Percentiles rank a stretch among this genome's conserved stretches.
Conservation (phyloP, 176 grass and related monocot genomes). For the Puya raimondii region DNA sequence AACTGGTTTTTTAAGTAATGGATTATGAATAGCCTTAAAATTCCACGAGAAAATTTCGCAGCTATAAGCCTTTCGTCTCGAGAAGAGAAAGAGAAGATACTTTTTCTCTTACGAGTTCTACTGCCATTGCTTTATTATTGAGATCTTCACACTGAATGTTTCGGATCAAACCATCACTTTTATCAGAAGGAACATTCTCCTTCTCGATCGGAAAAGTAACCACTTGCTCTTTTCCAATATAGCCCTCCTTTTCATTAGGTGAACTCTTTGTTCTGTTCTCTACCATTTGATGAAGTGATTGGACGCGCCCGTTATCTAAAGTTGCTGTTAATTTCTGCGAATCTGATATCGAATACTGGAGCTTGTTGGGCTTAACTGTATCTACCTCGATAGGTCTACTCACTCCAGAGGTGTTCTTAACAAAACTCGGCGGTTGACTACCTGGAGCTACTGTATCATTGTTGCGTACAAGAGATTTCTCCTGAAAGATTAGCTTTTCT, state of each 20-base stretch:
- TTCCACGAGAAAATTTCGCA: neutral
- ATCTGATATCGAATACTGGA: conserved; percentile 3
- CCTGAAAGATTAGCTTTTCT: conserved; percentile 26
- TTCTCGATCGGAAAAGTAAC: neutral
- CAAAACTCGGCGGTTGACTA: conserved; percentile 15
- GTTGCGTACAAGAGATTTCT: conserved; percentile 36
- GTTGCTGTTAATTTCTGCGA: conserved; percentile 1
- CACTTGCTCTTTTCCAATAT: neutral
- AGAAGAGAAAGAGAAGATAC: neutral
- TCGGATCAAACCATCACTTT: neutral
- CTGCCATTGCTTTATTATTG: neutral
- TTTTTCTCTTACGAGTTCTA: neutral
- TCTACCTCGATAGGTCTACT: neutral
- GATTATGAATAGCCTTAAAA: neutral
- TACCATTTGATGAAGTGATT: neutral
- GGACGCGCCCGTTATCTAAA: neutral
- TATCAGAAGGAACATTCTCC: neutral
- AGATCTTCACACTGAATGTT: neutral
- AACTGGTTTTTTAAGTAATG: neutral
- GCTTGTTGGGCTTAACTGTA: conserved; percentile 17
- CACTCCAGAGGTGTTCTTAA: conserved; percentile 5
- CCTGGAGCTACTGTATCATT: neutral
- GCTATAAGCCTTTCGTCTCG: neutral
- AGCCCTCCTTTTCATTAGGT: neutral
- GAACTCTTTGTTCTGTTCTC: neutral